Evolutionary conservation across 2,329 filamentous ascomycete genomes (phyloP), one percentile per base, ranked within the genome.

Genomic region (Fusarium nanum): DNA sequence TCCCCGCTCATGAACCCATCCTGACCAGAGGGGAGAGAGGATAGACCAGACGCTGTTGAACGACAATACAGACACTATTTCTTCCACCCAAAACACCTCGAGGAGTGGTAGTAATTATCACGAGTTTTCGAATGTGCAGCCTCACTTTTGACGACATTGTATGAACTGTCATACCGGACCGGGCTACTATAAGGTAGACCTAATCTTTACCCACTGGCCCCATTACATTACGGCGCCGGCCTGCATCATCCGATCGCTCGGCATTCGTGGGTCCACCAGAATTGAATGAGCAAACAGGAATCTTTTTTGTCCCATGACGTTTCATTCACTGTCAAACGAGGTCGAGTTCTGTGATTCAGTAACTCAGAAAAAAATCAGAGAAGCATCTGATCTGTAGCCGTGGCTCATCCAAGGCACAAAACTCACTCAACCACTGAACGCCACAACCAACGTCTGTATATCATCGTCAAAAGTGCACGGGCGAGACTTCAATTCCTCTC

Each of bases 191-290:
- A 42, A 27, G 28, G 48, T 37, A 34, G 25, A 41, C 60, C 58
- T 56, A 60, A 54, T 50, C 64, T 53, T 54, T 45, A 52, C 49
- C 48, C 48, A 65, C 34, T 64, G 62, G 62, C 53, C 58, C 72
- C 70, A 72, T 71, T 64, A 59, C 70, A 72, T 68, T 64, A 60
- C 70, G 70, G 72, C 70, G 69, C 72, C 73, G 64, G 62, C 57
- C 58, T 72, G 44, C 68, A 75, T 75, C 73, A 56, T 75, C 73
- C 73, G 72, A 75, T 73, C 61, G 60, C 64, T 73, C 68, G 68
- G 70, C 63, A 60, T 56, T 64, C 73, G 72, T 75, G 72, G 73
- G 73, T 73, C 73, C 73, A 75, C 72, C 64, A 69, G 57, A 60
- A 48, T 55, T 64, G 64, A 58, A 70, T 47, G 69, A 62, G 63